These are phyloP conservation scores for Globisporangium radiosum DNA, from an alignment of 352 stramenopile species.

Conservation along the genomic window DNA sequence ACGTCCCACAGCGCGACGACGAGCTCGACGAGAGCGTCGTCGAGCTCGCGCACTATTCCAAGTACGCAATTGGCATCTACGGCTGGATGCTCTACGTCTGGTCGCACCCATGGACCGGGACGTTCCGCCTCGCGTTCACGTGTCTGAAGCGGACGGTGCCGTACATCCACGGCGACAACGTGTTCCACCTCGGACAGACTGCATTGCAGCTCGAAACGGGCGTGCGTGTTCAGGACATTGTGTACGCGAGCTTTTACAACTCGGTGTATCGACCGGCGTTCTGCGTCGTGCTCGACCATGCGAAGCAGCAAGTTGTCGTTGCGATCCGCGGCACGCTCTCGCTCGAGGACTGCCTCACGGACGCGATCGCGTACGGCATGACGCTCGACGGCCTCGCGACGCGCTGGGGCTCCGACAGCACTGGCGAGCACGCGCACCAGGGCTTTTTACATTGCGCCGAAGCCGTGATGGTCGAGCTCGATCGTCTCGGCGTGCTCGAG, in stretches of 20 bases:
- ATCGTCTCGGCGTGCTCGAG: conserved; percentile 65
- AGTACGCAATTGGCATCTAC: conserved; percentile 84
- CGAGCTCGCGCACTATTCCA: conserved; percentile 79
- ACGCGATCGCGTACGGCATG: conserved; percentile 81
- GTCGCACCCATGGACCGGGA: conserved; percentile 84
- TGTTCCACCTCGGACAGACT: conserved; percentile 70
- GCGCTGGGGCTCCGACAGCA: conserved; percentile 61
- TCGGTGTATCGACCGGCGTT: conserved; percentile 78
- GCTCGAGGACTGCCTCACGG: conserved; percentile 82
- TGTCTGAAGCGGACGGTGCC: conserved; percentile 49
- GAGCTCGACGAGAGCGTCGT: conserved; percentile 41
- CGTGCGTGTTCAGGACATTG: conserved; percentile 55
- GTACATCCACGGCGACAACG: conserved; percentile 85
- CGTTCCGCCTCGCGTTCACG: conserved; percentile 64
- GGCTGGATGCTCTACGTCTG: conserved; percentile 88
- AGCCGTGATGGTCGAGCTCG: conserved; percentile 65
- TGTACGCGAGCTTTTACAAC: conserved; percentile 79
- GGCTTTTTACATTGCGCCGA: conserved; percentile 77
- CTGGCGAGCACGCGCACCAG: conserved; percentile 72
- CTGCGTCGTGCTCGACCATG: conserved; percentile 74
- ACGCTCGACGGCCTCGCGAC: conserved; percentile 61
- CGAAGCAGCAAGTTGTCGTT: conserved; percentile 63
- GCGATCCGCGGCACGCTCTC: conserved; percentile 81
- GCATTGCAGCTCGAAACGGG: conserved; percentile 79
- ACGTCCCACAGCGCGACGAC: conserved; percentile 19